Conservation (phyloP, 2,329 filamentous ascomycete genomes). For the Setomelanomma holmii region DNA sequence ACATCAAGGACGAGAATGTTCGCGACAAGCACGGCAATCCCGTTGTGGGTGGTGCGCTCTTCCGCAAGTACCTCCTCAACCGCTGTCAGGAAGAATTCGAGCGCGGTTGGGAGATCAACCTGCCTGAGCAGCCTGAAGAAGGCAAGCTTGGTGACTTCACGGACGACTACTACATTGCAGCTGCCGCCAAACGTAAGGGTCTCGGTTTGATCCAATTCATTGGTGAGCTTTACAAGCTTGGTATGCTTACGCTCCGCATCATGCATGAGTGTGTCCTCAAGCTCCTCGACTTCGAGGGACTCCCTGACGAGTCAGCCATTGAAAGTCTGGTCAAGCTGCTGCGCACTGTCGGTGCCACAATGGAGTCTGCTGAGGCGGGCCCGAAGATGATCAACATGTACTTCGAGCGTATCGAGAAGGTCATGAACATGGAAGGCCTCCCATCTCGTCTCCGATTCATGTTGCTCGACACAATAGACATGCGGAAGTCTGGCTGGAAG, state of each 20-base stretch:
- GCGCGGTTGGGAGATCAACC: slow-evolving; percentile 91
- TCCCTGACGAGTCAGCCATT: slow-evolving; percentile 94
- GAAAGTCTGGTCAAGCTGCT: slow-evolving; percentile 95
- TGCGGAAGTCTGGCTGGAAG: slow-evolving; percentile 78
- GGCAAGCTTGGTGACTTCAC: slow-evolving; percentile 81
- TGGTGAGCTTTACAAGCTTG: slow-evolving; percentile 97
- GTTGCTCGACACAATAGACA: slow-evolving; percentile 91
- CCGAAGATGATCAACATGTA: slow-evolving; percentile 89
- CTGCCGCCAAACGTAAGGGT: slow-evolving; percentile 93
- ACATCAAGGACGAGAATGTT: slow-evolving; percentile 95
- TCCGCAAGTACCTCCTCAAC: slow-evolving; percentile 98
- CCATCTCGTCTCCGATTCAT: slow-evolving; percentile 93
- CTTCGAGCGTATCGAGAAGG: slow-evolving; percentile 85
- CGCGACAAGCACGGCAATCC: slow-evolving; percentile 87
- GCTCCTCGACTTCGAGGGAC: slow-evolving; percentile 90
- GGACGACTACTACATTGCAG: slow-evolving; percentile 94
- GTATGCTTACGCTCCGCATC: slow-evolving; percentile 98
- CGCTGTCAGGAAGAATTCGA: slow-evolving; percentile 99
- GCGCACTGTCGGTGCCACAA: slow-evolving; percentile 85
- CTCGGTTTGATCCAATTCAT: slow-evolving; percentile 99
- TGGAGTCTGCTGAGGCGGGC: slow-evolving; percentile 82
- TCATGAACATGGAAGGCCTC: slow-evolving; percentile 77
- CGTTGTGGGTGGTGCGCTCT: slow-evolving; percentile 89
- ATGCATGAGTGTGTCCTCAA: slow-evolving; percentile 99
- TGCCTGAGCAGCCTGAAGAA: slow-evolving; percentile 75